Evolutionary conservation across 2,329 filamentous ascomycete species (phyloP).

Genomic region (Ophiostoma pallidulum): DNA sequence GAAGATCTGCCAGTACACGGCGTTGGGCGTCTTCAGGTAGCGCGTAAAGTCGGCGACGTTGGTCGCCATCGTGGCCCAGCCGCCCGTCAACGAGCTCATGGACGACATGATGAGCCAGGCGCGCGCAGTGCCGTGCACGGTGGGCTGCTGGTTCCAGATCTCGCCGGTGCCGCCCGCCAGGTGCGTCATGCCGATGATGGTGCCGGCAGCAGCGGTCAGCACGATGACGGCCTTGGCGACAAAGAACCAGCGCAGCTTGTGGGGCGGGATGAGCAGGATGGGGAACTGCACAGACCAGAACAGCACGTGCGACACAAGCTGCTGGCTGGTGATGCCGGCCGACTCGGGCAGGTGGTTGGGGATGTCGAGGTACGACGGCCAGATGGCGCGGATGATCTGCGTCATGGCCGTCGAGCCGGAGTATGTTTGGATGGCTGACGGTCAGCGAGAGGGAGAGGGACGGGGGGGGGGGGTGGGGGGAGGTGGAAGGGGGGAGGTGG

Average conservation of each 20-base stretch:
- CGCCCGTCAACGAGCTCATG: conserved; percentile 20
- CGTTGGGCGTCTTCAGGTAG: conserved; percentile 19
- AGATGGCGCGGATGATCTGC: conserved; percentile 28
- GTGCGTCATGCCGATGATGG: conserved; percentile 19
- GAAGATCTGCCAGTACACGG: conserved; percentile 20
- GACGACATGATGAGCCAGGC: conserved; percentile 21
- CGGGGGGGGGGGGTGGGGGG: conserved; percentile 17
- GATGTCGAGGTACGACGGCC: conserved; percentile 32
- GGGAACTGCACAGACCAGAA: conserved; percentile 43
- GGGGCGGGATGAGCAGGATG: conserved; percentile 40
- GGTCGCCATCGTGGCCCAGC: conserved; percentile 16
- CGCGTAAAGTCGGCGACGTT: conserved; percentile 20
- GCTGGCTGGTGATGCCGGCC: conserved; percentile 40
- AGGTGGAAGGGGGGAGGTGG: too few species aligned
- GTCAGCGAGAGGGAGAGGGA: too few species aligned
- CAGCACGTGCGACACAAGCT: conserved; percentile 41
- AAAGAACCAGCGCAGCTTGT: conserved; percentile 38
- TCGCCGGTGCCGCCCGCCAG: conserved; percentile 19
- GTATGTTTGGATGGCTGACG: conserved; percentile 23
- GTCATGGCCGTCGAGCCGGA: conserved; percentile 25
- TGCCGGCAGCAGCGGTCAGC: not conserved
- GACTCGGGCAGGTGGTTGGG: conserved; percentile 30
- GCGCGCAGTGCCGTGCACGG: conserved; percentile 16
- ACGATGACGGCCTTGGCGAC: conserved; percentile 26
- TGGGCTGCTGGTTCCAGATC: conserved; percentile 20